Percentiles rank a stretch among this genome's conserved stretches.
These are phyloP conservation scores for Aspergillus bridgeri DNA, from an alignment of 495 filamentous ascomycete genomes.

Conservation along the genomic window DNA sequence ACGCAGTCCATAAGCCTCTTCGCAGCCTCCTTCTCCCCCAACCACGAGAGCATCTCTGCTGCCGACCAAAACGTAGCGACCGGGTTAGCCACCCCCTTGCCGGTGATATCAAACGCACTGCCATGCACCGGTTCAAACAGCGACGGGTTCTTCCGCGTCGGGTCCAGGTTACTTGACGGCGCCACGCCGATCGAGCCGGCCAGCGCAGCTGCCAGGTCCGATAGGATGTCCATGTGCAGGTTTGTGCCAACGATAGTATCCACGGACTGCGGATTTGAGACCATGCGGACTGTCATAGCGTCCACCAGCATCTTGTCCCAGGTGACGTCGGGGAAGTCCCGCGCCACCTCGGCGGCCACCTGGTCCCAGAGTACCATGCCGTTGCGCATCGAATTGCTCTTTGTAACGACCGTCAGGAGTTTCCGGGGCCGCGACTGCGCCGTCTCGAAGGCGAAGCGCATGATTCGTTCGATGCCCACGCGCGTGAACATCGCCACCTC, in stretches of 20 bases:
- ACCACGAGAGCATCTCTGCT: slow-evolving; percentile 65
- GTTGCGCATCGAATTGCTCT: slow-evolving; percentile 55
- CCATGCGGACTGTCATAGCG: slow-evolving; percentile 56
- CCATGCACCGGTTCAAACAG: slow-evolving; percentile 70
- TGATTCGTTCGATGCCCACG: slow-evolving; percentile 51
- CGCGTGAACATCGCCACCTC: slow-evolving; percentile 56
- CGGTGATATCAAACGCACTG: slow-evolving; percentile 66
- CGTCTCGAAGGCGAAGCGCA: slow-evolving; percentile 54
- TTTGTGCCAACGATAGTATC: slow-evolving; percentile 59
- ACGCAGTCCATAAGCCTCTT: slow-evolving; percentile 55
- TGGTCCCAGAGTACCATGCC: slow-evolving; percentile 58
- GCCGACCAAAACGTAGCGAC: slow-evolving; percentile 68
- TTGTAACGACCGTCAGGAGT: slow-evolving; percentile 55
- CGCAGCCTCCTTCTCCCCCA: slow-evolving; percentile 56
- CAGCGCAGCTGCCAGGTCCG: slow-evolving; percentile 54
- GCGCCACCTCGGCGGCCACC: slow-evolving; percentile 41
- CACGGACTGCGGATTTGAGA: slow-evolving; percentile 47
- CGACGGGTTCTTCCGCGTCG: slow-evolving; percentile 55
- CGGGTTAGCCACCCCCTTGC: slow-evolving; percentile 69
- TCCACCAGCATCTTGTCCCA: slow-evolving; percentile 59
- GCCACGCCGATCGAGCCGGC: slow-evolving; percentile 55
- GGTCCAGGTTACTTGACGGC: slow-evolving; percentile 60
- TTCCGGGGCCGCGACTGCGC: slow-evolving; percentile 44
- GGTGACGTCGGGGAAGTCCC: slow-evolving; percentile 51
- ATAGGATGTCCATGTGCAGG: slow-evolving; percentile 55